Evolutionary conservation across 1,284 basidiomycete genomes (phyloP), one percentile per base, ranked within the genome.

Genomic region (Kalmanozyma brasiliensis): DNA sequence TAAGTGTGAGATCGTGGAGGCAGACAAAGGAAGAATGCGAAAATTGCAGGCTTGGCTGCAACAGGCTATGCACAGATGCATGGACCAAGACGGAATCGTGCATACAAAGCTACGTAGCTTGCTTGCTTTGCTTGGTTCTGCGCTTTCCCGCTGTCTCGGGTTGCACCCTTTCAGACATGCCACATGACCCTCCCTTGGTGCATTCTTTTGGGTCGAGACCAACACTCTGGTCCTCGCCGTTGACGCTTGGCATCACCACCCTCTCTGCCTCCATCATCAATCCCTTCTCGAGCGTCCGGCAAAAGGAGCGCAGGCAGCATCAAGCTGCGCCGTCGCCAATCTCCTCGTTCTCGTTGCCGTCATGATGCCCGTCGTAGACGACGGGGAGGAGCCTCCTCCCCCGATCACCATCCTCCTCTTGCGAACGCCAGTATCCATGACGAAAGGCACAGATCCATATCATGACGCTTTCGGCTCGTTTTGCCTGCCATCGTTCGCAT

Each of bases 401-500:
- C 65, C 70, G 1, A 48, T 72, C 24, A 69, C 73, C 7, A 53
- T 80, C 13, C 59, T 81, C 26, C 70, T 81, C 19, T 49, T 81
- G 29, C 69, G 79, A 40, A 74, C 76, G 24, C 78, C 79, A 7
- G 66, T 80, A 9, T 61, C 78, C 22, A 60, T 77, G 45, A 44
- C 59, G n/a, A 65, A 75, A 30, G 79, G 79, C 41, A 81, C 79
- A 9, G 79, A 81, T 55, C 73, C 79, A 1, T 81, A 79, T 34
- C 79, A 81, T 41, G 78, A 81, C 49, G 68, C 72, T 35, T 81
- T 81, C 49, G 79, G 79, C 4, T 57, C 77, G 4, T 80, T 81
- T 47, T 80, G 79, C 47, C 55, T 80, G 4, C 78, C 79, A 0
- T 80, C 77, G 1, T 80, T 76, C 34, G 73, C 75, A 9, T 52